A percentile compares a stretch with the other conserved stretches of the same genome.
Evolutionary conservation across 2,329 filamentous ascomycete genomes (phyloP).

Genomic region (Ilyonectria robusta): DNA sequence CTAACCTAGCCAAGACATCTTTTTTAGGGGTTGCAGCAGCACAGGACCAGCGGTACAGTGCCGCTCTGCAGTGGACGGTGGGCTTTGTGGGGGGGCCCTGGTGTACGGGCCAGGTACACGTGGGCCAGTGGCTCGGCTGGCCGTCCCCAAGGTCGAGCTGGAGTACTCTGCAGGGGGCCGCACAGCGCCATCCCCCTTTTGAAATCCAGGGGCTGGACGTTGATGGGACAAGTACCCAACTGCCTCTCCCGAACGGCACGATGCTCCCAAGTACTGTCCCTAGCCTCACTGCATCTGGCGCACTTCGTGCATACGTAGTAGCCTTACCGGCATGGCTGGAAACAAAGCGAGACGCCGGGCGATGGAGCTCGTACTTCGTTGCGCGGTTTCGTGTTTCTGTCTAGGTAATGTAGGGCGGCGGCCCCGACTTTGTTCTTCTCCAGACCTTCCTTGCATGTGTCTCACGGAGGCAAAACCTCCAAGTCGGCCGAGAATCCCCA

Average conservation of each 20-base stretch:
- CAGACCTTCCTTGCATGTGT: slow-evolving; percentile 42
- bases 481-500: slow-evolving; percentile 17
- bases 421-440: slow-evolving; percentile 29
- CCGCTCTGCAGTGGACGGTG: slow-evolving; percentile 34
- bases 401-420: slow-evolving; percentile 12
- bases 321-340: background rate
- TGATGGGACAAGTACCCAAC: slow-evolving; percentile 15
- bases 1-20: slow-evolving; percentile 32
- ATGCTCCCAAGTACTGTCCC: slow-evolving; percentile 1
- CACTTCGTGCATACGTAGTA: slow-evolving; percentile 3
- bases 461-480: slow-evolving; percentile 9
- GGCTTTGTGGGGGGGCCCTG: slow-evolving; percentile 28
- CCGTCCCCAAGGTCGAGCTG: slow-evolving; percentile 7
- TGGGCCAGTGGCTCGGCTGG: slow-evolving; percentile 12
- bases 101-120: slow-evolving; percentile 30
- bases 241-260: slow-evolving; percentile 17
- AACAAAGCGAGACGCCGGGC: background rate
- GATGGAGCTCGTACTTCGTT: slow-evolving; percentile 11
- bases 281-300: background rate
- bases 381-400: slow-evolving; percentile 20
- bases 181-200: slow-evolving; percentile 32
- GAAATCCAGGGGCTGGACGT: slow-evolving; percentile 42
- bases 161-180: slow-evolving; percentile 38
- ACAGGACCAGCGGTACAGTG: slow-evolving; percentile 23
- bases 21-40: slow-evolving; percentile 47